phyloP scores from a whole-genome alignment of 805 yeast species.

The Schwanniomyces yamadae region DNA sequence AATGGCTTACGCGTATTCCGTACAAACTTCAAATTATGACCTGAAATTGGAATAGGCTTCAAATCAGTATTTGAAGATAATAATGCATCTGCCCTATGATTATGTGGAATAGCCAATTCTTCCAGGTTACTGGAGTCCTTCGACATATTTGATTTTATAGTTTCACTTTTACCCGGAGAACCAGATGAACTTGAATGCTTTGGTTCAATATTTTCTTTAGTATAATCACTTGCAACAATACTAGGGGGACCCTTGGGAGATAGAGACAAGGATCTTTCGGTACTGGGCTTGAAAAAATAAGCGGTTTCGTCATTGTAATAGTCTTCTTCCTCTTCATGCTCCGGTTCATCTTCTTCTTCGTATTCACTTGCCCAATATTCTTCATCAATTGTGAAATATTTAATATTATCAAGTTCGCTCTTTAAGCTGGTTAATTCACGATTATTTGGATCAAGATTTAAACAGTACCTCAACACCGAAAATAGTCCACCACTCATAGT shows the following conservation, averaged over 20 bases:
- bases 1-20: conserved; percentile 57
- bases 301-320: conserved; percentile 28
- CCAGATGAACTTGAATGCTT: conserved; percentile 5
- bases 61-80: conserved; percentile 36
- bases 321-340: conserved; percentile 21
- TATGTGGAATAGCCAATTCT: conserved; percentile 27
- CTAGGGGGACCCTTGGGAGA: conserved; percentile 13
- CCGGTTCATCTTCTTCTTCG: conserved; percentile 40
- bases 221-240: conserved; percentile 5
- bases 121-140: conserved; percentile 6
- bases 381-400: conserved; percentile 81
- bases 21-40: conserved; percentile 22
- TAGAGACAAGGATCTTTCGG: conserved; percentile 6
- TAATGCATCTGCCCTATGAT: conserved; percentile 44
- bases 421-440: conserved; percentile 65
- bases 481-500: conserved; percentile 84
- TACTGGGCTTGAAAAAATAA: conserved; percentile 6
- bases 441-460: conserved; percentile 85
- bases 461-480: conserved; percentile 71
- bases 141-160: conserved; percentile 3
- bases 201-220: neutral
- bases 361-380: conserved; percentile 50
- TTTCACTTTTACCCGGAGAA: conserved; percentile 16
- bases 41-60: conserved; percentile 41
- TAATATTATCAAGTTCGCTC: conserved; percentile 56